Conservation (phyloP, 768 basidiomycete species). For the Lentinus tigrinus region DNA sequence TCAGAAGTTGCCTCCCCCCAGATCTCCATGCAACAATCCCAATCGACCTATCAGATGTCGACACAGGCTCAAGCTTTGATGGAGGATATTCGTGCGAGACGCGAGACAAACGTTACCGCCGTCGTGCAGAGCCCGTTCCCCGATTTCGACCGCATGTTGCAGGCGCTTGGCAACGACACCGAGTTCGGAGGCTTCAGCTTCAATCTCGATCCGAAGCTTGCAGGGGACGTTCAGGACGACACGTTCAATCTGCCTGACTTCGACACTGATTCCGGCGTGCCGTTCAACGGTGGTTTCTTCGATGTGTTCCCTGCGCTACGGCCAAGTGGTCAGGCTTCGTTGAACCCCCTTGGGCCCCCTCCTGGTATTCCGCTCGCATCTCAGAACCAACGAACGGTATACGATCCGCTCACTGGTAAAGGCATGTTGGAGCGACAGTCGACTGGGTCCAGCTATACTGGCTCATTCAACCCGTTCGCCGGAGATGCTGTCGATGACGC, state of each 20-base stretch:
- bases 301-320: conserved; percentile 71
- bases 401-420: conserved; percentile 48
- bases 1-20: conserved; percentile 47
- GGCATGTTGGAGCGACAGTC: conserved; percentile 47
- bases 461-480: conserved; percentile 81
- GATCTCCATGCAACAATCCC: conserved; percentile 47
- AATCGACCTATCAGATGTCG: conserved; percentile 82
- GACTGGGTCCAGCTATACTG: conserved; percentile 56
- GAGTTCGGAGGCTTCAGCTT: conserved; percentile 78
- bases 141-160: conserved; percentile 83
- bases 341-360: conserved; percentile 43
- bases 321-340: conserved; percentile 8
- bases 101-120: conserved; percentile 52
- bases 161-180: conserved; percentile 63
- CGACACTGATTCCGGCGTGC: conserved; percentile 45
- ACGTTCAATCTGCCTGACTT: conserved; percentile 46
- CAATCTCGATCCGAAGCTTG: conserved; percentile 79
- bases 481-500: conserved; percentile 51
- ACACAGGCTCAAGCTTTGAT: conserved; percentile 80
- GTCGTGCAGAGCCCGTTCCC: conserved; percentile 70
- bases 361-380: conserved; percentile 55
- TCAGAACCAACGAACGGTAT: conserved; percentile 49
- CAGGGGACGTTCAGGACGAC: conserved; percentile 41
- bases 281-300: conserved; percentile 64
- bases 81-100: conserved; percentile 77